phyloP scores from a whole-genome alignment of 148 eudicot genomes.

The Heliamphora exappendiculata region DNA sequence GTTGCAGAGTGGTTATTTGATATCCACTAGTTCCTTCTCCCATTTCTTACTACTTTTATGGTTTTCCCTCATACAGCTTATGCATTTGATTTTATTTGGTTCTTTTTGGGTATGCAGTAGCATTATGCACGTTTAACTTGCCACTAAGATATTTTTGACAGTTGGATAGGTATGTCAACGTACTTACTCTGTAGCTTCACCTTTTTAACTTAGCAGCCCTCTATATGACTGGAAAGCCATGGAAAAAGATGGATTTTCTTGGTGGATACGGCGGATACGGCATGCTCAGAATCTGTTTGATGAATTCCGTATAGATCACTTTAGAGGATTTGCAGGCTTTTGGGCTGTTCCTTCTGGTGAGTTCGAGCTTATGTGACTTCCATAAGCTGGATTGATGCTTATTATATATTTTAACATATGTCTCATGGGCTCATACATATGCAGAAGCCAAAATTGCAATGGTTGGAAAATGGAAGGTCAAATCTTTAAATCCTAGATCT shows the following conservation, averaged over 20 bases:
- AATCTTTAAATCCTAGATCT: constrained; percentile 16
- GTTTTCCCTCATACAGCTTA: background rate
- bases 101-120: background rate
- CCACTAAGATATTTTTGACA: background rate
- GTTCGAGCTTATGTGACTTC: constrained; percentile 23
- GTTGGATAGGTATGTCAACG: background rate
- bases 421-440: constrained; percentile 8
- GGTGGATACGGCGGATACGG: constrained; percentile 81
- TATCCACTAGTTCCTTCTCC: background rate
- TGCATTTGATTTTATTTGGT: background rate
- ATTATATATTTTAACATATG: background rate
- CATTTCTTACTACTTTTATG: background rate
- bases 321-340: constrained; percentile 95
- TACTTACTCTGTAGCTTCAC: background rate
- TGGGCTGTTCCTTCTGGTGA: constrained; percentile 99
- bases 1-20: background rate
- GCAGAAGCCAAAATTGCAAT: constrained; percentile 82
- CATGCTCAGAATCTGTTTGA: constrained; percentile 80
- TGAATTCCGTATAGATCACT: constrained; percentile 97
- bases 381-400: background rate
- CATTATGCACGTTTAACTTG: background rate
- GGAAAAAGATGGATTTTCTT: constrained; percentile 82
- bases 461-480: constrained; percentile 89
- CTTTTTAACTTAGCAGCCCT: constrained; percentile 51
- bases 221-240: constrained; percentile 89